Percentiles rank a stretch among this genome's conserved stretches.
phyloP scores from a whole-genome alignment of 805 yeast species.

The Candida andamanensis region DNA sequence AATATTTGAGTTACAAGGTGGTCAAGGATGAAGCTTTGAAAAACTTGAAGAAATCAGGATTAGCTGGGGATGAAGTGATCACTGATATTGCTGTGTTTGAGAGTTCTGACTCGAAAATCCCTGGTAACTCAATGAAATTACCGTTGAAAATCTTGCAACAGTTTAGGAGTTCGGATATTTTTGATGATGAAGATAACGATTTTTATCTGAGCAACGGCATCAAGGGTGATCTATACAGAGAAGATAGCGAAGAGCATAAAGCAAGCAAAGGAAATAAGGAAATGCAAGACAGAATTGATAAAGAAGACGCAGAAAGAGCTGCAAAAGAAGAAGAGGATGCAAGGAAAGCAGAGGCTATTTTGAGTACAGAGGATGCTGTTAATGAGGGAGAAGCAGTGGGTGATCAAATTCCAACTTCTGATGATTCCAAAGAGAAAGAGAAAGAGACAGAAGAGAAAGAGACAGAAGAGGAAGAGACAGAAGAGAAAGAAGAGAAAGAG shows the following conservation, averaged over 20 bases:
- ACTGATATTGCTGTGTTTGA: constrained; percentile 36
- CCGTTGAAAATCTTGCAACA: constrained; percentile 28
- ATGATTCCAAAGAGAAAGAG: background rate
- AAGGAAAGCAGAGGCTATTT: too few species aligned
- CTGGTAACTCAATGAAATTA: constrained; percentile 30
- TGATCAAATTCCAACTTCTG: constrained; percentile 1
- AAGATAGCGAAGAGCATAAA: constrained; percentile 9
- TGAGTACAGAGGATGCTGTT: constrained; percentile 2
- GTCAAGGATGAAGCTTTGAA: constrained; percentile 17
- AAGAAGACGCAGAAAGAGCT: constrained; percentile 5
- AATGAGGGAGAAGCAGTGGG: constrained; percentile 3
- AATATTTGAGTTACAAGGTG: constrained; percentile 33
- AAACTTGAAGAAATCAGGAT: constrained; percentile 6
- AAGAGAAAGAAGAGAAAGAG: constrained; percentile 4
- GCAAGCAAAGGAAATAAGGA: constrained; percentile 11
- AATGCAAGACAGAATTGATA: constrained; percentile 5
- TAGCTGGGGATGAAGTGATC: constrained; percentile 25
- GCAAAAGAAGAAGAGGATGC: constrained; percentile 1
- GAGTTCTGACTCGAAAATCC: constrained; percentile 23
- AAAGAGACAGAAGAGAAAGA: constrained; percentile 7
- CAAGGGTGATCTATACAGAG: constrained; percentile 10
- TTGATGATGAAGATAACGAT: constrained; percentile 23
- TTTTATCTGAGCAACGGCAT: constrained; percentile 6
- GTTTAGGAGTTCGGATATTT: constrained; percentile 20
- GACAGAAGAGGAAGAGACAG: constrained; percentile 3